phyloP scores from a whole-genome alignment of 805 yeast genomes.

The Citeromyces nyonsensis region DNA sequence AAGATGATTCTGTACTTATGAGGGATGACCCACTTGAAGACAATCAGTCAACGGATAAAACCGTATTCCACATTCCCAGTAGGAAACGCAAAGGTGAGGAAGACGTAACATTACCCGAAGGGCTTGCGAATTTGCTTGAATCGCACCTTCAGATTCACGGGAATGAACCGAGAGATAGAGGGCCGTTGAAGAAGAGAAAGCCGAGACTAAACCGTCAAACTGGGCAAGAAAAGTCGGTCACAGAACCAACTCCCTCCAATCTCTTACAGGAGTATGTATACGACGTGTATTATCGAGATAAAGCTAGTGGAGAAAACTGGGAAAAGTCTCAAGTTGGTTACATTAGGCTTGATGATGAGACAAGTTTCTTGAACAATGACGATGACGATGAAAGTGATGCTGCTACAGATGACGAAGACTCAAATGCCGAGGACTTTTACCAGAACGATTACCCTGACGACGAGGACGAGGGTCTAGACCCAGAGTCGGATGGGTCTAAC shows the following conservation, averaged over 20 bases:
- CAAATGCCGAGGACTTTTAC: constrained; percentile 85
- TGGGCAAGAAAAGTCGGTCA: background rate
- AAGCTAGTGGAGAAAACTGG: constrained; percentile 9
- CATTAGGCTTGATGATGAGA: constrained; percentile 40
- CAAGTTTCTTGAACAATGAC: constrained; percentile 13
- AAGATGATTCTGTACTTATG: background rate
- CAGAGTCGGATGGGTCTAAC: constrained; percentile 5
- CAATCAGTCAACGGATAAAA: too few species aligned
- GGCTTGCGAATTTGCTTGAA: constrained; percentile 61
- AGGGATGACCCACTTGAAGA: background rate
- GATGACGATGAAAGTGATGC: constrained; percentile 21
- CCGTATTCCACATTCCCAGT: background rate
- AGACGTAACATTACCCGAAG: constrained; percentile 31
- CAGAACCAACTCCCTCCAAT: background rate
- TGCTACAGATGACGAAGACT: constrained; percentile 60
- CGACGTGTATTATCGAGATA: constrained; percentile 62
- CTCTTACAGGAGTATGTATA: constrained; percentile 60
- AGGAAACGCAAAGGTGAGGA: constrained; percentile 5
- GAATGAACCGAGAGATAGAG: constrained; percentile 3
- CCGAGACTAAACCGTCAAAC: constrained; percentile 6
- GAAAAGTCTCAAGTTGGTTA: constrained; percentile 28
- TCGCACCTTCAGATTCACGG: constrained; percentile 31
- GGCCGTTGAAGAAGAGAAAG: constrained; percentile 14
- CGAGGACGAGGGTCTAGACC: constrained; percentile 42
- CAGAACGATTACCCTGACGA: constrained; percentile 93